Evolutionary conservation across 345 rosid genomes (phyloP).

Genomic region (Erysimum cheiranthoides): DNA sequence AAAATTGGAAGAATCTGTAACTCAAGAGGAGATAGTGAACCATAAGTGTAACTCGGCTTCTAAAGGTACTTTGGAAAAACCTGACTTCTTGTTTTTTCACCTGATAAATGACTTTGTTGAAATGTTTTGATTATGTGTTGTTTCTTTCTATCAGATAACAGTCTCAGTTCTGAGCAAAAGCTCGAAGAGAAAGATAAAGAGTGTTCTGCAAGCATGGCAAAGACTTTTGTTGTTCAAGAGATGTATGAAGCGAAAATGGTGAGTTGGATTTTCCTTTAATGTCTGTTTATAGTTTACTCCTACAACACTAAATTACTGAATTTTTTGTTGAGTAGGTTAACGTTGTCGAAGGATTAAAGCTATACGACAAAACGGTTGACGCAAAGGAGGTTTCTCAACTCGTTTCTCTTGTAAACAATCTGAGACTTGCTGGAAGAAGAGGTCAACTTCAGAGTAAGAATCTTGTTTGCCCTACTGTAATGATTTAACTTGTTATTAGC

Average conservation of each 20-base stretch:
- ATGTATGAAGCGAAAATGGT: constrained; percentile 77
- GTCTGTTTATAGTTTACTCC: constrained; percentile 8
- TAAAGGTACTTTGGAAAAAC: constrained; percentile 53
- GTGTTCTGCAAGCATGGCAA: constrained; percentile 52
- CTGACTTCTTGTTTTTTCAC: neutral
- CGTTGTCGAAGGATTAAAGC: constrained; percentile 88
- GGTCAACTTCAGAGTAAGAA: constrained; percentile 89
- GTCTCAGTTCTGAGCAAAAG: constrained; percentile 45
- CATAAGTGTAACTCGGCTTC: constrained; percentile 46
- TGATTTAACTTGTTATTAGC: constrained; percentile 3
- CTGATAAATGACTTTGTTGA: neutral
- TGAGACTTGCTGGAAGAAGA: constrained; percentile 74
- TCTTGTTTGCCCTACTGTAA: neutral
- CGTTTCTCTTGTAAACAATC: constrained; percentile 71
- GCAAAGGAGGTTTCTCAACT: constrained; percentile 67
- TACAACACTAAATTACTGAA: neutral
- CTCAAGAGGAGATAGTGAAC: constrained; percentile 48
- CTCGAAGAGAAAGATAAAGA: constrained; percentile 57
- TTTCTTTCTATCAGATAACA: constrained; percentile 52
- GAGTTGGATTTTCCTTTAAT: constrained; percentile 36
- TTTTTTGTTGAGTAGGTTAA: constrained; percentile 63
- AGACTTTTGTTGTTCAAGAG: constrained; percentile 69
- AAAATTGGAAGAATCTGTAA: constrained; percentile 43
- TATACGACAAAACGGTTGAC: constrained; percentile 66
- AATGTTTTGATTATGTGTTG: neutral